Base-by-base conservation (phyloP, 768 basidiomycete species). In the Xerocomellus dryophilus region DNA sequence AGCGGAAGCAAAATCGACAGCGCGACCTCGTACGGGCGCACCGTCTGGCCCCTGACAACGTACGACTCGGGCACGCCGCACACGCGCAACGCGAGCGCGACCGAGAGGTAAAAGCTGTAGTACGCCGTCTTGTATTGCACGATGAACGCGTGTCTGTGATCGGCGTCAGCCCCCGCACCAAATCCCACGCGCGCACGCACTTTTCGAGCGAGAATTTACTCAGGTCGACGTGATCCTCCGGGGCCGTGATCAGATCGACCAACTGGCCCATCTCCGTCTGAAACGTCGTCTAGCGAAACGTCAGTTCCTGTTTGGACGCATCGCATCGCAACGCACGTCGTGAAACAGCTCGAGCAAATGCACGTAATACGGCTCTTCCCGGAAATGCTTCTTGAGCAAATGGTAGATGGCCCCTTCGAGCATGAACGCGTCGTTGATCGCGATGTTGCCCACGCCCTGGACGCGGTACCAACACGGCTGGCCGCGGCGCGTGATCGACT, bases 91-190 rank as follows among this genome's bases (percentile, higher is more conserved):
- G 93, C 93, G 58, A 94, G 85, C 14, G 96, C 97, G 59, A 98
- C 93, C 43, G 97, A 93, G 59, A 99, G 91, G 76, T 98, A 97
- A 82, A 98, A 98, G 29, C 93, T 97, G 74, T 98, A 99, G 75
- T 82, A 96, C 0, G 96, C 91, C 27, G 96, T 98, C 75, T 99
- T 99, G 84, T 94, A 98, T 58, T 92, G 80, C 49, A 98, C 96
- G 69, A 98, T 98, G 52, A 91, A 81, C 56, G 83, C 81, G 68
- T 98, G 93, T 68, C 93, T 95, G 35, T 9, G 12, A 12, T 5
- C 12, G 32, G 32, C 11, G 32, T 32, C 8, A 32, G 20, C n/a
- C n/a, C n/a, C n/a, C n/a, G n/a, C n/a, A n/a, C n/a, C n/a, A n/a
- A n/a, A n/a, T n/a, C n/a, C n/a, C n/a, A n/a, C n/a, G n/a, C n/a